These are phyloP conservation scores for Vigna nakashimae DNA, from an alignment of 306 rosid species.

Conservation along the genomic window DNA sequence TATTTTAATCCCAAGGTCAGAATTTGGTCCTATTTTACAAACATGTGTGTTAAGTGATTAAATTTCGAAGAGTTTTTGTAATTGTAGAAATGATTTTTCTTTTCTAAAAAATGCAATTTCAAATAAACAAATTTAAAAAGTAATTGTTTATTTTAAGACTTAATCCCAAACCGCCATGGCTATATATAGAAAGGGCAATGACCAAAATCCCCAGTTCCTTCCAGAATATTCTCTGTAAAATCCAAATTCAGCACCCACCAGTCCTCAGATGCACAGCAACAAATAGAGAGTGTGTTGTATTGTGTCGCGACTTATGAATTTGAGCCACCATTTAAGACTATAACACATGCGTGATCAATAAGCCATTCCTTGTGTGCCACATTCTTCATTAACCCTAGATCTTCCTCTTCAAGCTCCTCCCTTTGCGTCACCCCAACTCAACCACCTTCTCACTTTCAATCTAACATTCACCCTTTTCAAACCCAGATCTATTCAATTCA, in stretches of 20 bases:
- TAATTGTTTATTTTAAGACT: background rate
- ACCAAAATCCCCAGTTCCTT: constrained; percentile 19
- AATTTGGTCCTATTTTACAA: too few relatives aligned
- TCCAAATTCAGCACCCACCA: constrained; percentile 31
- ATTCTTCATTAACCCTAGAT: constrained; percentile 69
- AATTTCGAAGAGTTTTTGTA: too few relatives aligned
- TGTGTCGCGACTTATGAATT: constrained; percentile 38
- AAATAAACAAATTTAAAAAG: too few relatives aligned
- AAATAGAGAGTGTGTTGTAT: constrained; percentile 14
- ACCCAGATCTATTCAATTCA: constrained; percentile 56
- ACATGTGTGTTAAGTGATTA: too few relatives aligned
- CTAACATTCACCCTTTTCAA: constrained; percentile 27
- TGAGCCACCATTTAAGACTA: constrained; percentile 48
- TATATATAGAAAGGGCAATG: background rate
- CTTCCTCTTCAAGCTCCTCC: constrained; percentile 45
- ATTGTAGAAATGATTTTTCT: too few relatives aligned
- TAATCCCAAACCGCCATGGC: background rate
- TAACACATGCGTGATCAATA: constrained; percentile 47
- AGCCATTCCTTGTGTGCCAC: constrained; percentile 37
- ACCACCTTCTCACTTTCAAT: constrained; percentile 40
- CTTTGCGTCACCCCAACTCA: constrained; percentile 55
- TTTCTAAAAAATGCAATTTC: too few relatives aligned
- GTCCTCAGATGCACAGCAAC: constrained; percentile 28
- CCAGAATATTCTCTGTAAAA: constrained; percentile 45
- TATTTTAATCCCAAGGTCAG: too few relatives aligned